phyloP scores from a whole-genome alignment of 129 eudicot species.

The Flaveria brownii region DNA sequence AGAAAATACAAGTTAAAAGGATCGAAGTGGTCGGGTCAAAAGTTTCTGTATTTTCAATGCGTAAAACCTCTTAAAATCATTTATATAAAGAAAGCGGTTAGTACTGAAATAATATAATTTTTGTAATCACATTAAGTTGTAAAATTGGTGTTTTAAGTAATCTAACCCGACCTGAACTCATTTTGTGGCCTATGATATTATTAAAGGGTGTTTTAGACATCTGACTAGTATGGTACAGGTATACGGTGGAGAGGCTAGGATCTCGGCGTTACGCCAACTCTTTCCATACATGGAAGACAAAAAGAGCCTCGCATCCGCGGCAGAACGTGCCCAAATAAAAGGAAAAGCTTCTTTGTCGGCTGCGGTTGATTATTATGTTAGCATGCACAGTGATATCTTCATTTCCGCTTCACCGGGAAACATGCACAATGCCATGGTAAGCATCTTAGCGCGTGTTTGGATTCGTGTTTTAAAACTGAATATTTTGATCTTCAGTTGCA shows the following conservation, averaged over 20 bases:
- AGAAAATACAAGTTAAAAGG: background rate
- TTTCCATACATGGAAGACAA: constrained; percentile 94
- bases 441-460: constrained; percentile 3
- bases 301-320: constrained; percentile 89
- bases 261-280: constrained; percentile 61
- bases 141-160: background rate
- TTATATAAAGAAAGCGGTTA: background rate
- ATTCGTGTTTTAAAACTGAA: background rate
- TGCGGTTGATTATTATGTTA: constrained; percentile 92
- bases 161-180: background rate
- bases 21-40: background rate
- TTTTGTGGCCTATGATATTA: background rate
- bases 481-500: background rate
- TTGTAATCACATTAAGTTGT: background rate
- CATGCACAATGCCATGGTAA: constrained; percentile 96
- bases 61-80: background rate
- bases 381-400: constrained; percentile 96
- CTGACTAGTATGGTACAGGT: constrained; percentile 49
- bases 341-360: constrained; percentile 97
- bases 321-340: constrained; percentile 74
- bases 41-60: background rate
- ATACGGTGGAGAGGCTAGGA: constrained; percentile 94
- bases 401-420: constrained; percentile 98
- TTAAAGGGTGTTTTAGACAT: constrained; percentile 18
- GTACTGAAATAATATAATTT: background rate